Evolutionary conservation across 2,329 filamentous ascomycete genomes (phyloP).

Genomic region (Fusarium bactridioides): DNA sequence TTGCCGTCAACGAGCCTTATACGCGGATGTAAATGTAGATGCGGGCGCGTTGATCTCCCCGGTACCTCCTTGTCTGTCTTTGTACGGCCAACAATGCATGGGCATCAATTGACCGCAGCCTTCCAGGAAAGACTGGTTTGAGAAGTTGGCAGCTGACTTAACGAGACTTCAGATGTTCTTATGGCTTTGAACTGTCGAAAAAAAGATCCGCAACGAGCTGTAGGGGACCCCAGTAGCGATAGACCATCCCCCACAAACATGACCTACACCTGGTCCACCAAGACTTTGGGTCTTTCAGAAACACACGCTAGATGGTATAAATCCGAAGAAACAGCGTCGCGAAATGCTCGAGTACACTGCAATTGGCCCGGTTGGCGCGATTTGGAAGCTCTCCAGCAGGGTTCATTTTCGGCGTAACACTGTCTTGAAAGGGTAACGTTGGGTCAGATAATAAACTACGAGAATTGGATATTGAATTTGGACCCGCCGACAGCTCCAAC

Average conservation of each 20-base stretch:
- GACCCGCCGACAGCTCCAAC: constrained; percentile 35
- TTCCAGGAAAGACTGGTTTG: not conserved
- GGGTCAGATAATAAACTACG: constrained; percentile 12
- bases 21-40: not conserved
- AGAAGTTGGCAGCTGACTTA: constrained; percentile 24
- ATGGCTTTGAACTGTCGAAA: constrained; percentile 25
- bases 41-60: not conserved
- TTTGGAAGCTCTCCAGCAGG: constrained; percentile 13
- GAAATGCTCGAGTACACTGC: constrained; percentile 14
- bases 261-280: not conserved
- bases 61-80: not conserved
- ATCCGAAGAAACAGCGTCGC: constrained; percentile 21
- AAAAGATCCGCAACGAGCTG: constrained; percentile 17
- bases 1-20: not conserved
- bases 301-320: constrained; percentile 3
- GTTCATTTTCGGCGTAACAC: constrained; percentile 15
- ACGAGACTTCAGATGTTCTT: constrained; percentile 30
- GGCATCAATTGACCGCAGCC: not conserved
- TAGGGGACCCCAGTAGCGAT: constrained; percentile 21
- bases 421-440: constrained; percentile 13
- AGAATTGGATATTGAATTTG: constrained; percentile 26
- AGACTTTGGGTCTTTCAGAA: constrained; percentile 7
- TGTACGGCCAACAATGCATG: not conserved
- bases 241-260: constrained; percentile 18
- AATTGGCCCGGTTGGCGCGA: constrained; percentile 38